Percentiles rank a stretch among this genome's conserved stretches.
Evolutionary conservation across 768 basidiomycete species (phyloP).

Genomic region (Russula ochroleuca): DNA sequence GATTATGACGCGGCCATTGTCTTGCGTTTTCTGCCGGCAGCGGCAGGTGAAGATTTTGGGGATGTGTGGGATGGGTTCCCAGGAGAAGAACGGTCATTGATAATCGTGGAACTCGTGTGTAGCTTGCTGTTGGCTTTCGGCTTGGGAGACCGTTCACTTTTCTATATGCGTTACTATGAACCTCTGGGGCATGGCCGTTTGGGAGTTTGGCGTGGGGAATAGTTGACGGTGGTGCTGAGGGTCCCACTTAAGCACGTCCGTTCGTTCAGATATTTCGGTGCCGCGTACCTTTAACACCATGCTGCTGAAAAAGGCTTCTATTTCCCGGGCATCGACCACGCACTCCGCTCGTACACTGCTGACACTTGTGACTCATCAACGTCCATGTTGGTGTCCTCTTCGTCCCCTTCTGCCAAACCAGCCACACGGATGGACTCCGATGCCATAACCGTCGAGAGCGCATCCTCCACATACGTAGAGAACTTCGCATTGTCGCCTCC

Average conservation of each 20-base stretch:
- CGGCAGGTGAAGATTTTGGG: constrained; percentile 28
- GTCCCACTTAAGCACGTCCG: not conserved
- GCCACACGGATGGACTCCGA: constrained; percentile 44
- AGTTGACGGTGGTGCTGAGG: constrained; percentile 17
- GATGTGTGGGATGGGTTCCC: constrained; percentile 8
- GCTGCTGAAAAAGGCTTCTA: constrained; percentile 60
- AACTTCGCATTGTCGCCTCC: constrained; percentile 82
- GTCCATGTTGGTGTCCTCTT: constrained; percentile 33
- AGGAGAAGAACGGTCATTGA: constrained; percentile 8
- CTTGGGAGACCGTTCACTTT: constrained; percentile 12
- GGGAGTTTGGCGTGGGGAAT: not conserved
- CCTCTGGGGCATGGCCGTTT: constrained; percentile 6
- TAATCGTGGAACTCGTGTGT: not conserved
- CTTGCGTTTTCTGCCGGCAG: constrained; percentile 54
- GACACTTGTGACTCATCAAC: constrained; percentile 26
- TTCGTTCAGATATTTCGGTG: not conserved
- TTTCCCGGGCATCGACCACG: constrained; percentile 50
- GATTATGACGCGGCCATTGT: constrained; percentile 37
- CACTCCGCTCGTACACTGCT: constrained; percentile 33
- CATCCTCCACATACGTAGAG: constrained; percentile 85
- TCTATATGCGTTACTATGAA: constrained; percentile 13
- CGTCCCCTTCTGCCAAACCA: constrained; percentile 31
- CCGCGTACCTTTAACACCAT: constrained; percentile 41
- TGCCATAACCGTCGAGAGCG: constrained; percentile 76
- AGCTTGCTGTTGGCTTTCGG: constrained; percentile 16